A percentile compares a stretch with the other conserved stretches of the same genome.
Conservation (phyloP, 331 rosid species). For the Arachis monticola region DNA sequence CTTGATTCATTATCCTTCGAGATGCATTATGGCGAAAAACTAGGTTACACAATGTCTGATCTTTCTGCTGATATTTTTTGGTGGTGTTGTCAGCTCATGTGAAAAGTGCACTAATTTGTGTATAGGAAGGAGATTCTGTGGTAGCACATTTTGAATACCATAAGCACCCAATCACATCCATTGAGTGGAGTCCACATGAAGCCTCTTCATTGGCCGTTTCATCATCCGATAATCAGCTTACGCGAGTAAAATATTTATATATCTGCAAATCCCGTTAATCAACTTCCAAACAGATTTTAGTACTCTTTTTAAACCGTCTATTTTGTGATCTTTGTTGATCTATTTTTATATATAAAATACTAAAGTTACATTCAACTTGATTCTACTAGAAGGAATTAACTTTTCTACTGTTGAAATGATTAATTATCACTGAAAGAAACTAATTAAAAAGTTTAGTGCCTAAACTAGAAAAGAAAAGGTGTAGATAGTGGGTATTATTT, state of each 20-base stretch:
- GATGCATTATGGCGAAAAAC: conserved; percentile 21
- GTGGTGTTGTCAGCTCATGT: conserved; percentile 28
- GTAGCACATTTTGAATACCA: conserved; percentile 92
- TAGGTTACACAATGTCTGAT: conserved; percentile 18
- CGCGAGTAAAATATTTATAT: conserved; percentile 55
- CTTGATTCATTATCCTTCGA: background rate
- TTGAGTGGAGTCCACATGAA: conserved; percentile 96
- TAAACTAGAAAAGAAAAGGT: no score
- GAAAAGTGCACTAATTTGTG: conserved; percentile 36
- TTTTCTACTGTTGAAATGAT: no score
- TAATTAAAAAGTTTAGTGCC: no score
- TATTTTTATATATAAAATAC: background rate
- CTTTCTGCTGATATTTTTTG: conserved; percentile 10
- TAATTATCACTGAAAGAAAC: no score
- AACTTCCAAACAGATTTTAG: conserved; percentile 13
- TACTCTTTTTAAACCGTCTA: background rate
- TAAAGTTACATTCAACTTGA: no score
- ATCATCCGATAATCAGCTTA: conserved; percentile 89
- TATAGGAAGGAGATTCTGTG: conserved; percentile 76
- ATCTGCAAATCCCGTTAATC: background rate
- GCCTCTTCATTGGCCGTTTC: conserved; percentile 87
- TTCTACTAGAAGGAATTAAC: no score
- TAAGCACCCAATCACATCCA: conserved; percentile 85
- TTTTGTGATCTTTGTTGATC: conserved; percentile 11
- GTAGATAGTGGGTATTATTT: no score